A percentile compares a stretch with the other conserved stretches of the same genome.
phyloP scores from a whole-genome alignment of 192 early-diverging fungal species.

The Mortierella claussenii region DNA sequence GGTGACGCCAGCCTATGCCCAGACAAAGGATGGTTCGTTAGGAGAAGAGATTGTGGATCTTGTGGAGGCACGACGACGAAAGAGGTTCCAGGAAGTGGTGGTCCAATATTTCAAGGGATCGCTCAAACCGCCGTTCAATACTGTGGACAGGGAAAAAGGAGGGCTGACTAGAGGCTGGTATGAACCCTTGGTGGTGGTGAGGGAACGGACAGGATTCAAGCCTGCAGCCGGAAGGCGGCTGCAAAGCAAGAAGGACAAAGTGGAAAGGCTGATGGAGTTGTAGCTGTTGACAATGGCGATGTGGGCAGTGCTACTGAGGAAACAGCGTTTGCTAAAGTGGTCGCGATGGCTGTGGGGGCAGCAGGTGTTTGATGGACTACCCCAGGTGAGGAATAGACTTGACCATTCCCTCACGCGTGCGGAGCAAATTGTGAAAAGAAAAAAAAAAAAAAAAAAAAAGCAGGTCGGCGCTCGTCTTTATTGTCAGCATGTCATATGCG shows the following conservation, averaged over 20 bases:
- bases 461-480: too few relatives aligned
- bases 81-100: conserved; percentile 49
- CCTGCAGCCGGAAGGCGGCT: conserved; percentile 27
- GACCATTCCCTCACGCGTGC: too few relatives aligned
- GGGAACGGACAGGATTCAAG: conserved; percentile 46
- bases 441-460: too few relatives aligned
- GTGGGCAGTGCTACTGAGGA: not conserved
- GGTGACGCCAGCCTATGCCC: conserved; percentile 33
- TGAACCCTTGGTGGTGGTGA: conserved; percentile 46
- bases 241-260: conserved; percentile 23
- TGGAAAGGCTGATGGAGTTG: not conserved
- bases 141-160: conserved; percentile 62
- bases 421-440: too few relatives aligned
- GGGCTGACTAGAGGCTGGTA: conserved; percentile 64
- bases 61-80: conserved; percentile 36
- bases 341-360: too few relatives aligned
- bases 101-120: conserved; percentile 62
- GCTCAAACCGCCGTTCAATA: conserved; percentile 77
- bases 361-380: too few relatives aligned
- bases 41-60: conserved; percentile 37
- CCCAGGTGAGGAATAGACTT: too few relatives aligned
- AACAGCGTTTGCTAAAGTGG: not conserved
- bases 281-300: not conserved
- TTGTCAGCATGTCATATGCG: too few relatives aligned
- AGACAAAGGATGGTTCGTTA: conserved; percentile 12